Percentiles rank a stretch among this genome's conserved stretches.
Conservation (phyloP, 2,329 filamentous ascomycete species). For the Aspergillus sp. region DNA sequence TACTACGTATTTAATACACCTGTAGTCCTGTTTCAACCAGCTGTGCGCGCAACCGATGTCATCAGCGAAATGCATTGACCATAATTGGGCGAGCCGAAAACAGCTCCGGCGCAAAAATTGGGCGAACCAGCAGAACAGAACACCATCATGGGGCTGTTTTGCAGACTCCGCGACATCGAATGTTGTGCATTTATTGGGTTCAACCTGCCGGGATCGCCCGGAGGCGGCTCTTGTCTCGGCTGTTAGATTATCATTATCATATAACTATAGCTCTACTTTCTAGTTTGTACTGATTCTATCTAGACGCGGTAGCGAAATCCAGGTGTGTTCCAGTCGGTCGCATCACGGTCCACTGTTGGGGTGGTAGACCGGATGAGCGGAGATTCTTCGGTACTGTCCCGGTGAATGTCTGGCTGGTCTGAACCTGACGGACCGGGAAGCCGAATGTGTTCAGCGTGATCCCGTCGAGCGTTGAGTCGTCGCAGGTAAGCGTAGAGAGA, state of each 20-base stretch:
- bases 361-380: constrained; percentile 31
- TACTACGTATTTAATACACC: no score
- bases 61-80: background rate
- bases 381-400: constrained; percentile 21
- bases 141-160: background rate
- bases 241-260: background rate
- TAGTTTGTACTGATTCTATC: background rate
- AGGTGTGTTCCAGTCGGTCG: constrained; percentile 60
- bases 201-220: background rate
- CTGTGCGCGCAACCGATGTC: background rate
- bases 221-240: constrained; percentile 1
- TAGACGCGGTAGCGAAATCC: constrained; percentile 58
- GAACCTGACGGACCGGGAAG: constrained; percentile 31
- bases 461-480: constrained; percentile 46
- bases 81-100: background rate
- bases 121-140: background rate
- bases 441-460: constrained; percentile 36
- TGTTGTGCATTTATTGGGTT: background rate
- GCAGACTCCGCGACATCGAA: background rate
- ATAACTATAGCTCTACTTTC: background rate
- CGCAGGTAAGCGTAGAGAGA: constrained; percentile 51
- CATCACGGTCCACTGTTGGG: constrained; percentile 50
- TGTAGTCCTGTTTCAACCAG: background rate
- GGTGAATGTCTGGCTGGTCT: constrained; percentile 35
- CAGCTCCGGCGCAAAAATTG: background rate